Evolutionary conservation across 768 basidiomycete species (phyloP).

Genomic region (Russula compacta): DNA sequence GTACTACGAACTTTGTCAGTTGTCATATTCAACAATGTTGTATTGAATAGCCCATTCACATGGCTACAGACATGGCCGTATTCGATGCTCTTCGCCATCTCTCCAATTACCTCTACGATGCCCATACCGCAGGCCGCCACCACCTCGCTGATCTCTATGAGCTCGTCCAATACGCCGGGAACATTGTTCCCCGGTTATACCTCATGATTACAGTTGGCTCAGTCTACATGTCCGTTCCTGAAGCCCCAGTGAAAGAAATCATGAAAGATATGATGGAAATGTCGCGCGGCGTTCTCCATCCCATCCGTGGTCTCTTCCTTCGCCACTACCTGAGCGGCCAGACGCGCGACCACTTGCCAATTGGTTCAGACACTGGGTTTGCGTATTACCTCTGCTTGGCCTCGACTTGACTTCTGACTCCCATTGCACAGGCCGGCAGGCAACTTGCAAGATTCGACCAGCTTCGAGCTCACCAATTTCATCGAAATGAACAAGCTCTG

Average conservation of each 20-base stretch:
- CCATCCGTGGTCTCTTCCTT: slow-evolving; percentile 92
- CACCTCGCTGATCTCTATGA: slow-evolving; percentile 98
- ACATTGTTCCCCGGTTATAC: slow-evolving; percentile 88
- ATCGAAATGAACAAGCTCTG: slow-evolving; percentile 99
- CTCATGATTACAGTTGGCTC: slow-evolving; percentile 99
- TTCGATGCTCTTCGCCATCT: slow-evolving; percentile 95
- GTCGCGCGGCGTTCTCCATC: slow-evolving; percentile 94
- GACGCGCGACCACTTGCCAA: slow-evolving; percentile 89
- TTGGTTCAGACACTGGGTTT: slow-evolving; percentile 78
- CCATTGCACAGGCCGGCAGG: slow-evolving; percentile 65
- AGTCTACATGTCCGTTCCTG: slow-evolving; percentile 97
- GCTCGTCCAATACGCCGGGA: slow-evolving; percentile 98
- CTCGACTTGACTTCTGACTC: not conserved
- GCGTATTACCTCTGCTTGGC: slow-evolving; percentile 20
- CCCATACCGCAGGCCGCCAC: slow-evolving; percentile 83
- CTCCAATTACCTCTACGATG: slow-evolving; percentile 94
- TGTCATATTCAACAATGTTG: not conserved
- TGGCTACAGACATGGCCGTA: slow-evolving; percentile 84
- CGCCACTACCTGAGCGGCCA: slow-evolving; percentile 96
- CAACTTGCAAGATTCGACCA: slow-evolving; percentile 89
- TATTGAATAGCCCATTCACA: not conserved
- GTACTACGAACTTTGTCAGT: slow-evolving; percentile 92
- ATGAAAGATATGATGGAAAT: slow-evolving; percentile 99
- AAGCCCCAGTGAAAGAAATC: slow-evolving; percentile 96
- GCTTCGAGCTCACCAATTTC: slow-evolving; percentile 95